Conservation (phyloP, 2,329 filamentous ascomycete genomes). For the Hymenoscyphus fraxineus region DNA sequence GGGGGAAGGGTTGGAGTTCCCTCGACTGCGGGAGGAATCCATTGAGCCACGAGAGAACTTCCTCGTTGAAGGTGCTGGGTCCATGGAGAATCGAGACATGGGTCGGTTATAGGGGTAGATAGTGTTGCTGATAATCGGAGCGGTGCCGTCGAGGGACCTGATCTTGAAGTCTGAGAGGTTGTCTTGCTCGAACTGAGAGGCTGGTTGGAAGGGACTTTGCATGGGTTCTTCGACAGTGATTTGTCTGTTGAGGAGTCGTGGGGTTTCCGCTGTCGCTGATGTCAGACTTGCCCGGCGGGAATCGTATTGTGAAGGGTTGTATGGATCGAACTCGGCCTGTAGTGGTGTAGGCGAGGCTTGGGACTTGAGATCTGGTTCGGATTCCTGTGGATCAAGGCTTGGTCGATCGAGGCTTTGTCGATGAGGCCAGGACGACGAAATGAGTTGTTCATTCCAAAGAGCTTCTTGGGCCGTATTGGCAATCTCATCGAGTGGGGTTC, state of each 20-base stretch:
- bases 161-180: too few species aligned
- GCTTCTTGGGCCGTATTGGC: slow-evolving; percentile 16
- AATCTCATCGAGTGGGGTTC: slow-evolving; percentile 21
- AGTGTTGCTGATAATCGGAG: not conserved
- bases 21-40: not conserved
- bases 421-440: slow-evolving; percentile 18
- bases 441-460: slow-evolving; percentile 16
- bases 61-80: not conserved
- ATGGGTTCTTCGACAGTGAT: not conserved
- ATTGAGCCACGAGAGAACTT: not conserved
- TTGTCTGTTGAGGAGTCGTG: not conserved
- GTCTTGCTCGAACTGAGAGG: too few species aligned
- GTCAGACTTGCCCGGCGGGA: slow-evolving; percentile 15
- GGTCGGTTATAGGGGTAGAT: not conserved
- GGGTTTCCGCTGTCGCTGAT: slow-evolving; percentile 8
- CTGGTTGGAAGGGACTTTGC: not conserved
- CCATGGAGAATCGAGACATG: not conserved
- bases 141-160: not conserved
- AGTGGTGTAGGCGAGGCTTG: slow-evolving; percentile 14
- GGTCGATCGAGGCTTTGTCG: slow-evolving; percentile 1
- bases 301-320: slow-evolving; percentile 21
- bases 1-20: not conserved
- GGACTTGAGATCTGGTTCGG: slow-evolving; percentile 14
- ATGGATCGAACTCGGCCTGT: slow-evolving; percentile 23
- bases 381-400: slow-evolving; percentile 9